Conservation (phyloP, 139 green algal genomes). For the Nannochloris sp. region DNA sequence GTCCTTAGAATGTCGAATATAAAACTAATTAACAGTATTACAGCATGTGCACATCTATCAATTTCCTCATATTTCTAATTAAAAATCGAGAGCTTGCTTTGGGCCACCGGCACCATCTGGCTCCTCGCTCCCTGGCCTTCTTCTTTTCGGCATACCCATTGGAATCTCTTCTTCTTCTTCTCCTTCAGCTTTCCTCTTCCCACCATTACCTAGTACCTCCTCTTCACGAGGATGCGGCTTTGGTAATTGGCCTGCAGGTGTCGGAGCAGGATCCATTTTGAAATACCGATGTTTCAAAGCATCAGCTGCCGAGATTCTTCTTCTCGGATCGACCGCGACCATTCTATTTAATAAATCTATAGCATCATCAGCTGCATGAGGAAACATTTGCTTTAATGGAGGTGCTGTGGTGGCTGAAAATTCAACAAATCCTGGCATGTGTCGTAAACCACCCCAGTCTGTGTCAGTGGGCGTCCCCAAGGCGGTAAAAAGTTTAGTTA, state of each 20-base stretch:
- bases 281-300: conserved; percentile 76
- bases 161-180: not conserved
- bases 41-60: too few relatives aligned
- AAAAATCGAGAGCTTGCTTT: not conserved
- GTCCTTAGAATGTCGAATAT: not conserved
- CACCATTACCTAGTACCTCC: not conserved
- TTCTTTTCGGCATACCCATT: not conserved
- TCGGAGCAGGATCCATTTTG: conserved; percentile 41
- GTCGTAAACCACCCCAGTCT: conserved; percentile 53
- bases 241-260: conserved; percentile 41
- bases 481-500: conserved; percentile 71
- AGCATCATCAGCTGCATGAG: conserved; percentile 50
- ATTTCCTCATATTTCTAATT: not conserved
- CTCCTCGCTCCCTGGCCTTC: not conserved
- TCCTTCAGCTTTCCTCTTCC: not conserved
- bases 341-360: conserved; percentile 49
- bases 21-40: too few relatives aligned
- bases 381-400: conserved; percentile 47
- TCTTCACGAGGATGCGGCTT: conserved; percentile 7
- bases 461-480: conserved; percentile 64
- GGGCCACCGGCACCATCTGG: not conserved
- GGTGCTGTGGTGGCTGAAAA: conserved; percentile 40
- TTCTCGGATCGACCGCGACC: conserved; percentile 38
- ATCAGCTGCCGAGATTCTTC: conserved; percentile 42
- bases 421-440: conserved; percentile 53